Conservation (phyloP, 2,329 filamentous ascomycete genomes). For the Ceratocystis huliohia region DNA sequence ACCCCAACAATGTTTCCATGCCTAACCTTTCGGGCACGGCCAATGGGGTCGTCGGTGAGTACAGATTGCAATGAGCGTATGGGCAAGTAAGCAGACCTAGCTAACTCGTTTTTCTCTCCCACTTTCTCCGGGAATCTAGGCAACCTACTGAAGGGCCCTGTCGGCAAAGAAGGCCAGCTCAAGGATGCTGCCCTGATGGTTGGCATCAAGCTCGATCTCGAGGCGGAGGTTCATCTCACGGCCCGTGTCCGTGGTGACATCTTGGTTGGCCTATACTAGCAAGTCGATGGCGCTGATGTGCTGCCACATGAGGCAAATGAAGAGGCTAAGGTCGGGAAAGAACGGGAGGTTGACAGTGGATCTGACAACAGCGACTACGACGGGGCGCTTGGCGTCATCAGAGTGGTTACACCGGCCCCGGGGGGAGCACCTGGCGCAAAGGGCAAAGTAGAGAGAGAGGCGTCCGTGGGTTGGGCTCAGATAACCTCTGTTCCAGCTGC, state of each 20-base stretch:
- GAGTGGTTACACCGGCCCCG: background rate
- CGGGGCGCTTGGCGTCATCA: background rate
- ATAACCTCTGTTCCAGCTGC: background rate
- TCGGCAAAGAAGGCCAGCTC: conserved; percentile 43
- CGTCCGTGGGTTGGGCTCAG: background rate
- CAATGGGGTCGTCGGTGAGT: conserved; percentile 27
- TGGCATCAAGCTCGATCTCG: conserved; percentile 51
- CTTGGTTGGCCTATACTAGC: conserved; percentile 43
- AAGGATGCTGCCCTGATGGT: conserved; percentile 47
- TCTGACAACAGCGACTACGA: background rate
- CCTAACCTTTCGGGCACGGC: conserved; percentile 30
- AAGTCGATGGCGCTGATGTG: conserved; percentile 17
- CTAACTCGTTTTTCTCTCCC: background rate
- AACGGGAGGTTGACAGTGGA: background rate
- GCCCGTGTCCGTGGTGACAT: conserved; percentile 49
- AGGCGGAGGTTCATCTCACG: conserved; percentile 50
- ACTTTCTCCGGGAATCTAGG: conserved; percentile 27
- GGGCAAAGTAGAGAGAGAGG: background rate
- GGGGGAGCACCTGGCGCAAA: background rate
- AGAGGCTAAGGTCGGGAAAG: background rate
- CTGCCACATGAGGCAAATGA: background rate
- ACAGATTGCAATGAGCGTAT: background rate
- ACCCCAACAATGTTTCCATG: conserved; percentile 26
- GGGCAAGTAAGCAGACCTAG: background rate
- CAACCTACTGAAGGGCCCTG: conserved; percentile 43